A percentile compares a stretch with the other conserved stretches of the same genome.
These are phyloP conservation scores for Pythium rhizo-oryzae DNA, from an alignment of 352 stramenopile genomes.

Conservation along the genomic window DNA sequence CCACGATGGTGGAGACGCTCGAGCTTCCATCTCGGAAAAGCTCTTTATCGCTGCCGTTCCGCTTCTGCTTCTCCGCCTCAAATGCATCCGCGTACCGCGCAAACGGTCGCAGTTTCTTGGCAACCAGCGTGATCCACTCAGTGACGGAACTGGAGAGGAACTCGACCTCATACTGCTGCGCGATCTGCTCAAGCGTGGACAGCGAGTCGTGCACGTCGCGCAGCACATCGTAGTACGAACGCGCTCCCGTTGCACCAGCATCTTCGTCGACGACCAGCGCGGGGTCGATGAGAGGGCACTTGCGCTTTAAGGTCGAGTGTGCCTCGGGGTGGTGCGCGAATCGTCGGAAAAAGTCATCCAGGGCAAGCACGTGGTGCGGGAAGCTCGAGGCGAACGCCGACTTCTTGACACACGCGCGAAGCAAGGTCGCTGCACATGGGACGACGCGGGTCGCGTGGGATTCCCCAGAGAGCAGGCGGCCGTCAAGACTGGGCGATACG, in stretches of 20 bases:
- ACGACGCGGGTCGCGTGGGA: constrained; percentile 58
- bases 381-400: constrained; percentile 55
- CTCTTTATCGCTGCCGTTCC: constrained; percentile 78
- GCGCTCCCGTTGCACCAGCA: constrained; percentile 15
- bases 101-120: constrained; percentile 82
- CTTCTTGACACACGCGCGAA: constrained; percentile 59
- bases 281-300: constrained; percentile 49
- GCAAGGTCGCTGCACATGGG: constrained; percentile 55
- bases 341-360: constrained; percentile 59
- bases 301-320: constrained; percentile 46
- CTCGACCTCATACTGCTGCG: constrained; percentile 51
- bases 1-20: constrained; percentile 74
- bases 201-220: constrained; percentile 51
- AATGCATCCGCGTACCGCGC: constrained; percentile 72
- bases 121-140: constrained; percentile 58
- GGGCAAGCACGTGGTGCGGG: constrained; percentile 45
- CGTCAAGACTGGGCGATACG: constrained; percentile 57
- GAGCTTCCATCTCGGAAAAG: constrained; percentile 74
- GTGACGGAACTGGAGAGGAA: constrained; percentile 39
- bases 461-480: constrained; percentile 38
- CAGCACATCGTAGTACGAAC: constrained; percentile 72
- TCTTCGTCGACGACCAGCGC: constrained; percentile 19
- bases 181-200: constrained; percentile 53
- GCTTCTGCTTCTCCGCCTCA: constrained; percentile 72
- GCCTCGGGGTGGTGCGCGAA: constrained; percentile 40